A percentile compares a stretch with the other conserved stretches of the same genome.
phyloP scores from a whole-genome alignment of 768 basidiomycete genomes.

The Hemileccinum rubropunctum region DNA sequence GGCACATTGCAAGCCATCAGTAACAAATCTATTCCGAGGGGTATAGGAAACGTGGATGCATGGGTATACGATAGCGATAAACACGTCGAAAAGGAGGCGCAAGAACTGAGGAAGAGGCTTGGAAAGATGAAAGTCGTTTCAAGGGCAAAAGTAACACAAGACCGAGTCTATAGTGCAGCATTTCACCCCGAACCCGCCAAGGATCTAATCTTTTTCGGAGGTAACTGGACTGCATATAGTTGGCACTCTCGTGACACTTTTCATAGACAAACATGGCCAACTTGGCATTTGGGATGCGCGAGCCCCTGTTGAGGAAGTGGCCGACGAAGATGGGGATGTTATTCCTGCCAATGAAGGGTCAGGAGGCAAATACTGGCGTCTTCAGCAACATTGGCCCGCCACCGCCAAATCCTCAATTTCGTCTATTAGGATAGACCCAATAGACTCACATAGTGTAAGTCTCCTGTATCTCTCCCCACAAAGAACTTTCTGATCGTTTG shows the following conservation, averaged over 20 bases:
- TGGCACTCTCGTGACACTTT: slow-evolving; percentile 1
- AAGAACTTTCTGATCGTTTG: not conserved
- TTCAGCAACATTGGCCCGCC: slow-evolving; percentile 84
- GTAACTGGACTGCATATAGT: slow-evolving; percentile 31
- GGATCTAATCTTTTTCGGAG: slow-evolving; percentile 86
- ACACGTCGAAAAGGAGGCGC: slow-evolving; percentile 46
- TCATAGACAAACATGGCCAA: slow-evolving; percentile 77
- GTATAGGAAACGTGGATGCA: slow-evolving; percentile 44
- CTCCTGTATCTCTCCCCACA: not conserved
- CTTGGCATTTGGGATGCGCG: slow-evolving; percentile 86
- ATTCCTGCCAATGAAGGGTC: slow-evolving; percentile 41
- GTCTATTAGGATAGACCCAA: slow-evolving; percentile 72
- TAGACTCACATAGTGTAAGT: slow-evolving; percentile 68
- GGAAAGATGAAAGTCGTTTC: slow-evolving; percentile 61
- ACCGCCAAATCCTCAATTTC: slow-evolving; percentile 79
- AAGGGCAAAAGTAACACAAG: slow-evolving; percentile 75
- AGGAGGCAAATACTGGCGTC: slow-evolving; percentile 75
- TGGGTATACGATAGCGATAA: slow-evolving; percentile 49
- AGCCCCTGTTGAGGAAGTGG: slow-evolving; percentile 61
- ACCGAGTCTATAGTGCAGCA: slow-evolving; percentile 72
- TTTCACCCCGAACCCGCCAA: slow-evolving; percentile 80
- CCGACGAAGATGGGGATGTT: slow-evolving; percentile 61
- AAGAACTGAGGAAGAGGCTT: slow-evolving; percentile 53
- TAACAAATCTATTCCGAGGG: slow-evolving; percentile 36
- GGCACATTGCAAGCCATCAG: slow-evolving; percentile 41